A percentile compares a stretch with the other conserved stretches of the same genome.
phyloP scores from a whole-genome alignment of 495 filamentous ascomycete genomes.

The Penicillium coprophilum region DNA sequence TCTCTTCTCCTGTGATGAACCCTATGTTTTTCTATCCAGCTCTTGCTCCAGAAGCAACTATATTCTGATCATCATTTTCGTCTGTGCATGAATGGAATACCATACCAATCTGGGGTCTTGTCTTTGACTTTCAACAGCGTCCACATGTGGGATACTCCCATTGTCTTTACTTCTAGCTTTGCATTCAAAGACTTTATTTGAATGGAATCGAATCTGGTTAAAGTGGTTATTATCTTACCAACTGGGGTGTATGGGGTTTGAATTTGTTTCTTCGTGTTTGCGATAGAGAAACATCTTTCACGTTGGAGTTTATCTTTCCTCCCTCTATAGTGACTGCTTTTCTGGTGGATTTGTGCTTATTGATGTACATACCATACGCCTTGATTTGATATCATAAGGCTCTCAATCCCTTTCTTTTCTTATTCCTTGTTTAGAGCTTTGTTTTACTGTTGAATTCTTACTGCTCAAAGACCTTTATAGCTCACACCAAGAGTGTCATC shows the following conservation, averaged over 20 bases:
- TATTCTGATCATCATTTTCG: constrained; percentile 18
- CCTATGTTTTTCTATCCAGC: background rate
- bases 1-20: constrained; percentile 11
- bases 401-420: background rate
- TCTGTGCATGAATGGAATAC: constrained; percentile 15
- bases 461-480: background rate
- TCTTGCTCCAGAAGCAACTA: constrained; percentile 18
- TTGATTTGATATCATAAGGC: background rate
- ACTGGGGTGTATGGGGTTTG: constrained; percentile 19
- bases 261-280: background rate
- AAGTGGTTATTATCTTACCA: constrained; percentile 12
- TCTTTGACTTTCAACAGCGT: constrained; percentile 13
- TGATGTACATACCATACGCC: background rate
- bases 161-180: constrained; percentile 11
- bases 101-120: constrained; percentile 10
- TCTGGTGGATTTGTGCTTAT: background rate
- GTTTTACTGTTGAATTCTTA: background rate
- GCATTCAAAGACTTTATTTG: constrained; percentile 11
- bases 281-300: constrained; percentile 5
- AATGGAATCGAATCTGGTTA: constrained; percentile 19
- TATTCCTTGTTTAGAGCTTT: background rate
- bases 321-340: background rate
- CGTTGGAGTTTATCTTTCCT: constrained; percentile 2
- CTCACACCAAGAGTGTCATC: no score
- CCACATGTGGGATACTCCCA: constrained; percentile 19